These are phyloP conservation scores for Hysterium pulicare DNA, from an alignment of 2,329 filamentous ascomycete species.

Conservation along the genomic window DNA sequence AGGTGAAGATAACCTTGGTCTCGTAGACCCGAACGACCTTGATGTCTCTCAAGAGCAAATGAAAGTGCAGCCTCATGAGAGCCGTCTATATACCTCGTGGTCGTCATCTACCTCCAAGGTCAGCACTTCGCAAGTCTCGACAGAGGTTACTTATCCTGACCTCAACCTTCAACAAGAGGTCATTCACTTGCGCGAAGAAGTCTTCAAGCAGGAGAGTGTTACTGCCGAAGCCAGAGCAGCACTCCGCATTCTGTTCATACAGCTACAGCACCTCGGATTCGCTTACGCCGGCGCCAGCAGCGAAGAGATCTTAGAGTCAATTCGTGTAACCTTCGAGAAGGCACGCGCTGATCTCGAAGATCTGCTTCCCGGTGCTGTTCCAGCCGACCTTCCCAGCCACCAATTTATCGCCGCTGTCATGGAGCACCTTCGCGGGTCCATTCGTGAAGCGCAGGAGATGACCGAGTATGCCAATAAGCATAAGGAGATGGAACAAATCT, in stretches of 20 bases:
- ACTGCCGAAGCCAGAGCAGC: conserved; percentile 39
- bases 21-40: conserved; percentile 33
- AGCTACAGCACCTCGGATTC: conserved; percentile 44
- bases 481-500: conserved; percentile 34
- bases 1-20: conserved; percentile 20
- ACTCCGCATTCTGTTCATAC: conserved; percentile 42
- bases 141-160: conserved; percentile 31
- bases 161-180: conserved; percentile 27
- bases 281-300: conserved; percentile 28
- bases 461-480: conserved; percentile 24
- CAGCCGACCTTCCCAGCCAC: conserved; percentile 36
- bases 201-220: conserved; percentile 36
- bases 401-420: conserved; percentile 41
- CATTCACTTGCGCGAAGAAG: conserved; percentile 34
- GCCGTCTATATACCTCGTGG: conserved; percentile 23
- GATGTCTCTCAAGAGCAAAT: conserved; percentile 29
- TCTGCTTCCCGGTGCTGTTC: conserved; percentile 38
- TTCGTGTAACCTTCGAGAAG: conserved; percentile 41
- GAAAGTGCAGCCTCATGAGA: conserved; percentile 16
- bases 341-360: conserved; percentile 40
- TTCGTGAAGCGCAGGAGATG: conserved; percentile 31
- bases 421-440: conserved; percentile 30
- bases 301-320: conserved; percentile 34
- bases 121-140: background rate
- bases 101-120: background rate